Base-by-base conservation (phyloP, 2,329 filamentous ascomycete species). In the Verticillium albo-atrum region DNA sequence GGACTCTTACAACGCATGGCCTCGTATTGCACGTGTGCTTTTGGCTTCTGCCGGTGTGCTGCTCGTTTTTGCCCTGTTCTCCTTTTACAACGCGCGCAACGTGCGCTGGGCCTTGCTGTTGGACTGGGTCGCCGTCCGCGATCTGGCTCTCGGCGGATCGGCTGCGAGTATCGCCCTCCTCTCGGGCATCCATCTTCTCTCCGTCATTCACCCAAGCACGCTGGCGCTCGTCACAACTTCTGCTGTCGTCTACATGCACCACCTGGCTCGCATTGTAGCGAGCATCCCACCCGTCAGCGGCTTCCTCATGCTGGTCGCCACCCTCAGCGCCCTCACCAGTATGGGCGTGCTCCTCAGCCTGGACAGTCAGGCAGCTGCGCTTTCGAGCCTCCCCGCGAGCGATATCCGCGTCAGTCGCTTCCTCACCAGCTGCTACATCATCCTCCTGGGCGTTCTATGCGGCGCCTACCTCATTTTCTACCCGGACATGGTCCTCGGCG, bases 21-120 rank as follows among this genome's bases (percentile, higher is more conserved):
- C 51, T 17, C 65, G 59, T 26, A 62, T 65, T 26, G 68, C 63
- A n/a, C 65, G 57, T 52, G 54, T 64, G 12, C 64, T 63, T 25
- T 56, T 71, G 58, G 60, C 64, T 6, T 67, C 68, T 15, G 65
- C 68, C 27, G 63, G 61, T 50, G 26, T 64, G 1, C 47, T 73
- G 30, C 26, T 60, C 17, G 63, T 72, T 52, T 47, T 72, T 30
- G 65, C 65, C n/a, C 34, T 67, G 14, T 71, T 68, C 65, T 68
- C 69, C 9, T 68, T 62, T 20, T 57, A 70, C n/a, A 67, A 71
- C 50, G 59, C 56, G 30, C 60, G 60, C 26, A 69, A 71, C 56
- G 64, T 68, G 12, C 56, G 65, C n/a, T 68, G 70, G 66, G 71
- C 71, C 17, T 54, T 75, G n/a, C 59, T 63, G 1, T 68, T 74